phyloP scores from a whole-genome alignment of 1,139 yeast genomes.

The Taiozyma sp. region DNA sequence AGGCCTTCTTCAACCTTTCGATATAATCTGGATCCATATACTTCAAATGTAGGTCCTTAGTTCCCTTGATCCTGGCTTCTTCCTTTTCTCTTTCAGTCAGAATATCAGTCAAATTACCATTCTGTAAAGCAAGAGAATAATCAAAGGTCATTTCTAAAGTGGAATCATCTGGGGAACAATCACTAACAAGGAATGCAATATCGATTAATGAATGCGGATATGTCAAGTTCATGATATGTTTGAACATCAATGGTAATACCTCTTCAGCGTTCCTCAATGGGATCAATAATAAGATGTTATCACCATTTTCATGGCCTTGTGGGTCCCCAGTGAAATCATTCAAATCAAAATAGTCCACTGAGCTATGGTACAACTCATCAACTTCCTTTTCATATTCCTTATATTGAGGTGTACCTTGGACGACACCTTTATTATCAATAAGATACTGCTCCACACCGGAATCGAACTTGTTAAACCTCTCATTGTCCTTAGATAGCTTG shows the following conservation, averaged over 20 bases:
- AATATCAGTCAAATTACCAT: conserved; percentile 56
- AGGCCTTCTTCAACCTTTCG: conserved; percentile 51
- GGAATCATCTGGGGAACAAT: conserved; percentile 60
- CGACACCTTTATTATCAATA: conserved; percentile 28
- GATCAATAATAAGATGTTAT: conserved; percentile 64
- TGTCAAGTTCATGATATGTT: conserved; percentile 78
- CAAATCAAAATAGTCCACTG: conserved; percentile 61
- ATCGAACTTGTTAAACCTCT: conserved; percentile 29
- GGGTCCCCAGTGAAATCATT: conserved; percentile 50
- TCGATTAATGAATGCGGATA: conserved; percentile 81
- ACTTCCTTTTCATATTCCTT: conserved; percentile 12
- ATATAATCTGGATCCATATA: conserved; percentile 70
- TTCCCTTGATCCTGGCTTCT: conserved; percentile 36
- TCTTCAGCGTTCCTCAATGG: conserved; percentile 82
- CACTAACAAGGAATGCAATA: conserved; percentile 81
- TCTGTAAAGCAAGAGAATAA: conserved; percentile 62
- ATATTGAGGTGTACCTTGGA: conserved; percentile 12
- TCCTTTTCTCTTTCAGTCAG: conserved; percentile 38
- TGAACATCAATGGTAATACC: conserved; percentile 79
- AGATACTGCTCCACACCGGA: conserved; percentile 32
- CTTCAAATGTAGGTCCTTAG: conserved; percentile 56
- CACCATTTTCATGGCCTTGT: conserved; percentile 53
- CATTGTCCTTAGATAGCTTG: conserved; percentile 24
- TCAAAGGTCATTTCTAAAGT: conserved; percentile 67
- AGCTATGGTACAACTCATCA: conserved; percentile 22